These are phyloP conservation scores for Ambispora gerdemannii DNA, from an alignment of 192 early-diverging fungal species.

Conservation along the genomic window DNA sequence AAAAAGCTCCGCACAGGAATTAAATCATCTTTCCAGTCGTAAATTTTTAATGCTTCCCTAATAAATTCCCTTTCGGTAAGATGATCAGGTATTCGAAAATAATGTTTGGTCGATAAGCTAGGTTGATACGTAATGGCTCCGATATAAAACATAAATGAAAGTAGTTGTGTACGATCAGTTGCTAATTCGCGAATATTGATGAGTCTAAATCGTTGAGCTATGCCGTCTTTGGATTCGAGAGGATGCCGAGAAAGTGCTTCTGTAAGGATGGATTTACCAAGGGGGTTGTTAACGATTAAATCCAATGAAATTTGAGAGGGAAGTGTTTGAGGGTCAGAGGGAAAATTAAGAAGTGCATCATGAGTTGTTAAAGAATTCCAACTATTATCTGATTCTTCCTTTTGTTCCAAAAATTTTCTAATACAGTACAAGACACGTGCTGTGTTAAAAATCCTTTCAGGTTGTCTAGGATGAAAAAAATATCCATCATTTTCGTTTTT, in stretches of 20 bases:
- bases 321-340: conserved; percentile 4
- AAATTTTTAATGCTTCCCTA: not conserved
- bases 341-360: conserved; percentile 7
- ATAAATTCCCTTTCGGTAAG: not conserved
- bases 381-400: not conserved
- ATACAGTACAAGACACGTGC: conserved; percentile 5
- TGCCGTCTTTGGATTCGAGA: conserved; percentile 1
- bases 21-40: conserved; percentile 12
- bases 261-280: conserved; percentile 13
- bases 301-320: not conserved
- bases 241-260: not conserved
- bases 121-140: conserved; percentile 19
- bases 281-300: not conserved
- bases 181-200: not conserved
- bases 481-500: conserved; percentile 19
- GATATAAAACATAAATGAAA: conserved; percentile 22
- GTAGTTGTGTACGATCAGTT: conserved; percentile 15
- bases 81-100: conserved; percentile 7
- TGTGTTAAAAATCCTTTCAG: conserved; percentile 8
- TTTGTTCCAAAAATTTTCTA: not conserved
- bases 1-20: not conserved
- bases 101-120: not conserved
- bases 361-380: not conserved
- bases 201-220: conserved; percentile 2
- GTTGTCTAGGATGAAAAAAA: conserved; percentile 13